A percentile compares a stretch with the other conserved stretches of the same genome.
These are phyloP conservation scores for Brassica balearica DNA, from an alignment of 441 rosid species.

Conservation along the genomic window DNA sequence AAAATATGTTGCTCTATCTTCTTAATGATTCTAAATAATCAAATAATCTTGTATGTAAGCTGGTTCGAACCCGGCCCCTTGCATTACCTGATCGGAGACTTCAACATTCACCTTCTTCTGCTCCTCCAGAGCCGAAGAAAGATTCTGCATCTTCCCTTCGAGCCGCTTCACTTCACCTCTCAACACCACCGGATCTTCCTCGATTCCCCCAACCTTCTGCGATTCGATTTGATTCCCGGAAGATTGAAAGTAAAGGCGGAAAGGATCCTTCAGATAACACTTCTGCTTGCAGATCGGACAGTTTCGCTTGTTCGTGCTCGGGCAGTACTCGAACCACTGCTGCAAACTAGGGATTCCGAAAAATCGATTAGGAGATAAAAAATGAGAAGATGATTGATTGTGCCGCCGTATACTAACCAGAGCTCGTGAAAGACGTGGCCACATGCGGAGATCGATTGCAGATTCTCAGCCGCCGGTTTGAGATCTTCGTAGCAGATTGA, in stretches of 20 bases:
- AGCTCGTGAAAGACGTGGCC: constrained; percentile 95
- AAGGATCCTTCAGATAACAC: constrained; percentile 54
- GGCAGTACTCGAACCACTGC: constrained; percentile 94
- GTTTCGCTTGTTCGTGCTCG: constrained; percentile 61
- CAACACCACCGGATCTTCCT: constrained; percentile 61
- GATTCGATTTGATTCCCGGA: constrained; percentile 61
- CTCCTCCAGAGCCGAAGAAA: constrained; percentile 52
- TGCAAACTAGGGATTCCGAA: constrained; percentile 64
- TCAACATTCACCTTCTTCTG: constrained; percentile 56
- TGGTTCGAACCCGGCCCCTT: too few relatives aligned
- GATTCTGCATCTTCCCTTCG: constrained; percentile 59
- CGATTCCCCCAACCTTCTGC: constrained; percentile 43
- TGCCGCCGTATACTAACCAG: constrained; percentile 55
- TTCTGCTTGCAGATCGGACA: constrained; percentile 95
- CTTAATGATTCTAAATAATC: too few relatives aligned
- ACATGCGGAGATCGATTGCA: constrained; percentile 78
- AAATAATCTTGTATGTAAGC: too few relatives aligned
- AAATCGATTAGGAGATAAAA: not conserved
- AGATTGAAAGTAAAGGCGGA: constrained; percentile 86
- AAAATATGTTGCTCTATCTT: not conserved
- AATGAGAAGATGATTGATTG: not conserved
- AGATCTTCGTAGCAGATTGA: constrained; percentile 94
- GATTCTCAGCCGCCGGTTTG: constrained; percentile 79
- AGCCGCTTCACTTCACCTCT: constrained; percentile 64
- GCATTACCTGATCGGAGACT: constrained; percentile 38